These are phyloP conservation scores for Bjerkandera adusta DNA, from an alignment of 1,284 basidiomycete genomes.

Conservation along the genomic window DNA sequence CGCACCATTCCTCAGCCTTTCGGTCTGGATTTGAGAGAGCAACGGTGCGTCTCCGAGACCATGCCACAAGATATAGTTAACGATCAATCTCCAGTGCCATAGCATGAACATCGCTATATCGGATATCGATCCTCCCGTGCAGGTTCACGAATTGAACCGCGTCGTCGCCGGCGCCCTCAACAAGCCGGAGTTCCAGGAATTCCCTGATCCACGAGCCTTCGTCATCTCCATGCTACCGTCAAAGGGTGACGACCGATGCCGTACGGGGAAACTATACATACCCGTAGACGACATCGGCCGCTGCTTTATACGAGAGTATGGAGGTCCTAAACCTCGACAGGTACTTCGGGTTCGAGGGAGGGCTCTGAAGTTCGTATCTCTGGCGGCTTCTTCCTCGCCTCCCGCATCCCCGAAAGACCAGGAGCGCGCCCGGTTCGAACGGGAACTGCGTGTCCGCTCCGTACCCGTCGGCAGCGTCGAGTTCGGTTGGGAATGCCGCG, in stretches of 20 bases:
- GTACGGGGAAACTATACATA: conserved; percentile 47
- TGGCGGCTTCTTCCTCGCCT: too few species aligned
- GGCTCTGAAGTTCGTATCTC: too few species aligned
- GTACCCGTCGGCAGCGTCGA: conserved; percentile 37
- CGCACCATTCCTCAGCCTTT: too few species aligned
- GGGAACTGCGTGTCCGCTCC: too few species aligned
- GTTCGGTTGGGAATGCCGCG: conserved; percentile 55
- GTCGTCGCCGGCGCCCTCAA: conserved; percentile 30
- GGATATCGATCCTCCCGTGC: neutral
- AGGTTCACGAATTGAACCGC: conserved; percentile 2
- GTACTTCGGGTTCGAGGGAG: conserved; percentile 29
- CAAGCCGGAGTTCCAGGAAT: conserved; percentile 32
- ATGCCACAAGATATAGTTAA: too few species aligned
- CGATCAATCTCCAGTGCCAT: too few species aligned
- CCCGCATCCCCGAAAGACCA: too few species aligned
- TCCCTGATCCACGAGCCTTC: conserved; percentile 43
- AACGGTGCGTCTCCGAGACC: too few species aligned
- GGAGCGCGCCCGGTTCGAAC: too few species aligned
- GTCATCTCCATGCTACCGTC: conserved; percentile 41
- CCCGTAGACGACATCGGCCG: conserved; percentile 37
- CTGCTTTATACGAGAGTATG: conserved; percentile 43
- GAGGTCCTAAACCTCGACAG: conserved; percentile 21
- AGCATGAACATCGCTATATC: neutral
- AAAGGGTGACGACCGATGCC: conserved; percentile 28
- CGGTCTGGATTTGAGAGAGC: too few species aligned